phyloP scores from a whole-genome alignment of 805 yeast genomes.

The Schwanniomyces pseudopolymorphus region DNA sequence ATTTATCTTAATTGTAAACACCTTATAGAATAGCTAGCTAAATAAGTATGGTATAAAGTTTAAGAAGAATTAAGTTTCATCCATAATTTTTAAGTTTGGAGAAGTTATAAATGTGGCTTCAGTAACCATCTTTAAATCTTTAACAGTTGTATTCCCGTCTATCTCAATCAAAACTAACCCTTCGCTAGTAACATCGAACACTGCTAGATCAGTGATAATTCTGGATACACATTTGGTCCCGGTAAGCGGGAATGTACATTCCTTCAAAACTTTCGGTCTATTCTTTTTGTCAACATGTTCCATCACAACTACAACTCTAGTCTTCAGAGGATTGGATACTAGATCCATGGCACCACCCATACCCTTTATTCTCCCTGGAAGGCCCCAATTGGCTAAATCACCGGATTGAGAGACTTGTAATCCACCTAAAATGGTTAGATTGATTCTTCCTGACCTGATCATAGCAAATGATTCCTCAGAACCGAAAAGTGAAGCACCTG shows the following conservation, averaged over 20 bases:
- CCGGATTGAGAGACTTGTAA: constrained; percentile 49
- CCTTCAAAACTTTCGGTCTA: constrained; percentile 42
- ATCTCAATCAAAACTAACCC: constrained; percentile 40
- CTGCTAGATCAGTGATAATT: constrained; percentile 50
- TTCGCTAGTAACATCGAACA: constrained; percentile 40
- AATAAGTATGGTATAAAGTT: too few relatives aligned
- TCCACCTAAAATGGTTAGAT: constrained; percentile 47
- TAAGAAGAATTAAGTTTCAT: too few relatives aligned
- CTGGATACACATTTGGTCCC: constrained; percentile 45
- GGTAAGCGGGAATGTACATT: constrained; percentile 47
- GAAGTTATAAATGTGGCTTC: constrained; percentile 22
- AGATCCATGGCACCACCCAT: constrained; percentile 59
- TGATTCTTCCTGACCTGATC: constrained; percentile 48
- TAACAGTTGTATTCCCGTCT: constrained; percentile 38
- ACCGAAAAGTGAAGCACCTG: constrained; percentile 50
- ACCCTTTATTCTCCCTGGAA: constrained; percentile 52
- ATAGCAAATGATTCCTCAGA: constrained; percentile 51
- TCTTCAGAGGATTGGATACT: constrained; percentile 44
- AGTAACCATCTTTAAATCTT: constrained; percentile 39
- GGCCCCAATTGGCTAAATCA: constrained; percentile 53
- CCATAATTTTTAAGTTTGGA: background rate
- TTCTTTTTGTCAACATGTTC: constrained; percentile 50
- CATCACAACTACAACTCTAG: constrained; percentile 47
- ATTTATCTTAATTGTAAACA: too few relatives aligned
- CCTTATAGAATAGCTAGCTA: too few relatives aligned